Evolutionary conservation across 1,284 basidiomycete species (phyloP).

Genomic region (Mycosarcoma maydis): DNA sequence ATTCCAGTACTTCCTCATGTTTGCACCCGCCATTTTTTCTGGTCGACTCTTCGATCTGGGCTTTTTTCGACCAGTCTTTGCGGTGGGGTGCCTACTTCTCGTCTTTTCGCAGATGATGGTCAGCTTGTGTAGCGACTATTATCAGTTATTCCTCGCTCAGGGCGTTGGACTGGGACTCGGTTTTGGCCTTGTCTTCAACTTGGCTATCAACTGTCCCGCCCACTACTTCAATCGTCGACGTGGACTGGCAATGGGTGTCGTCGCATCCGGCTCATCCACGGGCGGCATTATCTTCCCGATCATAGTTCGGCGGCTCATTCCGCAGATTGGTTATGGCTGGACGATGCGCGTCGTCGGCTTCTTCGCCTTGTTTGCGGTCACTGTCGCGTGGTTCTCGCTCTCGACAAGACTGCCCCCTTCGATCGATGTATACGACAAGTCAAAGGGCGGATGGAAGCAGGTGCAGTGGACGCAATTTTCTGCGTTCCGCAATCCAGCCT

Average conservation of each 20-base stretch:
- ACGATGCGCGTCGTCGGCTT: constrained; percentile 52
- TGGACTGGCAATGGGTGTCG: constrained; percentile 48
- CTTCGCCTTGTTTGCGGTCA: constrained; percentile 39
- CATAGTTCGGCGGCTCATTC: constrained; percentile 39
- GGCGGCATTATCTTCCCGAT: constrained; percentile 60
- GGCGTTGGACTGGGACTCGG: constrained; percentile 39
- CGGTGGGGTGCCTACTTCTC: constrained; percentile 36
- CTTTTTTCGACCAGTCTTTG: constrained; percentile 38
- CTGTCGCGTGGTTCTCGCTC: constrained; percentile 37
- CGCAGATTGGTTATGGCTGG: constrained; percentile 48
- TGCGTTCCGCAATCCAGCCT: constrained; percentile 45
- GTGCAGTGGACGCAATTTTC: constrained; percentile 33
- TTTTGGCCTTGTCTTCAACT: background rate
- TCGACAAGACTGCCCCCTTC: constrained; percentile 40
- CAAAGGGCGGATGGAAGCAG: constrained; percentile 46
- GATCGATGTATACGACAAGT: constrained; percentile 38
- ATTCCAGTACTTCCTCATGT: constrained; percentile 51
- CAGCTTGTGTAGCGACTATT: constrained; percentile 53
- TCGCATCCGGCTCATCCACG: constrained; percentile 48
- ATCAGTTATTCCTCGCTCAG: constrained; percentile 56
- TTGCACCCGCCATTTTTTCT: constrained; percentile 36
- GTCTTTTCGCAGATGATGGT: constrained; percentile 56
- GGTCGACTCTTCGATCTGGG: constrained; percentile 52
- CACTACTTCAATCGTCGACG: constrained; percentile 42
- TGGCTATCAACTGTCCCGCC: background rate